These are phyloP conservation scores for Stagonosporopsis vannaccii DNA, from an alignment of 2,329 filamentous ascomycete species.

Conservation along the genomic window DNA sequence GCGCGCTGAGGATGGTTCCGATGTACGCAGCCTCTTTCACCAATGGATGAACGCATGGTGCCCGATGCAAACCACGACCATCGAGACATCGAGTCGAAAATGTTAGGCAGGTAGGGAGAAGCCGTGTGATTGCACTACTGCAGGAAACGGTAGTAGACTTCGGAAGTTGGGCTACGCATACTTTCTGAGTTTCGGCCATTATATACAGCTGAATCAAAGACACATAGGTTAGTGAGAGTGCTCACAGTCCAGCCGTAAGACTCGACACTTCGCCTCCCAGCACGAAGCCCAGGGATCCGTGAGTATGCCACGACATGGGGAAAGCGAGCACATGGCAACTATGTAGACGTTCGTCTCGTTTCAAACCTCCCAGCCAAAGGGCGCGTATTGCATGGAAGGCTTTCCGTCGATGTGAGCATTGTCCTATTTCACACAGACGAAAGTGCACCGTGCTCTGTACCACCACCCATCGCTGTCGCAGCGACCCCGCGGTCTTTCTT, in stretches of 20 bases:
- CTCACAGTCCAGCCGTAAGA: neutral
- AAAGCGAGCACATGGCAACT: neutral
- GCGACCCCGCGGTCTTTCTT: neutral
- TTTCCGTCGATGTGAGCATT: too few species aligned
- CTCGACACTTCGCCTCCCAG: neutral
- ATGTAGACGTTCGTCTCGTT: neutral
- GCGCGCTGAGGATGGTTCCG: too few species aligned
- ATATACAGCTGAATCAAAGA: neutral
- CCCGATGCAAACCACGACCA: neutral
- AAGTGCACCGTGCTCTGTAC: neutral
- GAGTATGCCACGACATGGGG: neutral
- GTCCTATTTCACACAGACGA: neutral
- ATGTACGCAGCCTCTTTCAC: too few species aligned
- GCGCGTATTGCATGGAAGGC: neutral
- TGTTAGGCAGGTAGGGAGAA: neutral
- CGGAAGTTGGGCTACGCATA: too few species aligned
- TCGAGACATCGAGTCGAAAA: neutral
- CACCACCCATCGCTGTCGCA: too few species aligned
- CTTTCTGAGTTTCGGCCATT: too few species aligned
- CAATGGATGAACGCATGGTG: too few species aligned
- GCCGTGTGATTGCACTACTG: neutral
- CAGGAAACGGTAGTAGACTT: neutral
- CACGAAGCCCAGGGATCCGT: neutral
- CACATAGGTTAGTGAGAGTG: neutral
- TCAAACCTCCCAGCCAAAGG: neutral